Evolutionary conservation across 2,329 filamentous ascomycete species (phyloP).

Genomic region (Microdochium bolleyi): DNA sequence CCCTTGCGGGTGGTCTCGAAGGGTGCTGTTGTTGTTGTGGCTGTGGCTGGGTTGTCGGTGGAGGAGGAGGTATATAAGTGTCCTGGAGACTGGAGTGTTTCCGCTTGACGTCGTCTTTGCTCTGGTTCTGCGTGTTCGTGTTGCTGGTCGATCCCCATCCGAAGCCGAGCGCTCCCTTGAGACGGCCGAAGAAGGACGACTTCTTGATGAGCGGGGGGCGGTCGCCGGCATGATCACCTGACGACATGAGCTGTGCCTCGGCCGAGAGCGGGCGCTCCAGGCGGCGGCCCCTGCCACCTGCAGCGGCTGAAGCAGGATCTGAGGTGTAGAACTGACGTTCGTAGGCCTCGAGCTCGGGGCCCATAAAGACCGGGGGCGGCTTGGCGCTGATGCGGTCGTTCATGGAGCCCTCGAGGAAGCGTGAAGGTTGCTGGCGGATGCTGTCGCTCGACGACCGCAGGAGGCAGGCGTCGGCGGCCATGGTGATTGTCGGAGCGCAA

Average conservation of each 20-base stretch:
- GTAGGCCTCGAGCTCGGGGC: slow-evolving; percentile 16
- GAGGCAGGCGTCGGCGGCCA: slow-evolving; percentile 17
- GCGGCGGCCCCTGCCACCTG: slow-evolving; percentile 4
- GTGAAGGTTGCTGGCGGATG: slow-evolving; percentile 18
- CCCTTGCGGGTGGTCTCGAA: slow-evolving; percentile 9
- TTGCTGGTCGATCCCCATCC: slow-evolving; percentile 3
- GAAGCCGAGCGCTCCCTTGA: slow-evolving; percentile 17
- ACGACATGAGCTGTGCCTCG: slow-evolving; percentile 5
- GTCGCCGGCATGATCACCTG: neutral
- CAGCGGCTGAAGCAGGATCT: neutral
- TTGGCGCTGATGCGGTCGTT: slow-evolving; percentile 67
- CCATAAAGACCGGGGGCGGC: slow-evolving; percentile 63
- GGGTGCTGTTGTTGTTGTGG: neutral
- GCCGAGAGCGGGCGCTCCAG: slow-evolving; percentile 13
- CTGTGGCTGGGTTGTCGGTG: neutral
- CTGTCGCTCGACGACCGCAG: slow-evolving; percentile 31
- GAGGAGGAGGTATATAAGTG: slow-evolving; percentile 2
- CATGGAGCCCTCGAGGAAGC: slow-evolving; percentile 79
- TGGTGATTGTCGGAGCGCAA: slow-evolving; percentile 8
- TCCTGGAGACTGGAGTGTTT: slow-evolving; percentile 22
- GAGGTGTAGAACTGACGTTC: slow-evolving; percentile 18
- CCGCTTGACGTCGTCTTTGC: slow-evolving; percentile 8
- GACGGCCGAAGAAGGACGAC: slow-evolving; percentile 18
- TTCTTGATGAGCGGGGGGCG: slow-evolving; percentile 15
- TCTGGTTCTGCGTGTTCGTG: slow-evolving; percentile 5